Evolutionary conservation across 106 monocot genomes (phyloP).

Genomic region (Dendrobium nobile): DNA sequence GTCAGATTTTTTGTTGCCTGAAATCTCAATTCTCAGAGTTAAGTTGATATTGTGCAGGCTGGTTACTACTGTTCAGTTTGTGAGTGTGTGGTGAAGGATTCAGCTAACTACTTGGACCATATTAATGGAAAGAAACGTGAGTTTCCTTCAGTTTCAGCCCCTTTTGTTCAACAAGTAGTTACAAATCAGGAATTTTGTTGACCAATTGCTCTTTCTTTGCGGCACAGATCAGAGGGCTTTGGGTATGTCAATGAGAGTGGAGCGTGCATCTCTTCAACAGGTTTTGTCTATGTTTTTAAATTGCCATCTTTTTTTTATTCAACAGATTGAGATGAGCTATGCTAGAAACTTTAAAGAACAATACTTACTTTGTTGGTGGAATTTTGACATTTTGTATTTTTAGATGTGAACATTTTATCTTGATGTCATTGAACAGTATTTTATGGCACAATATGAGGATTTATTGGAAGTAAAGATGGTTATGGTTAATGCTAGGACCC

Average conservation of each 20-base stretch:
- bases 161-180: neutral
- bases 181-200: conserved; percentile 1
- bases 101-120: conserved; percentile 96
- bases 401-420: neutral
- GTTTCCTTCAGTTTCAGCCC: conserved; percentile 6
- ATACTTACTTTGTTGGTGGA: neutral
- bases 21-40: neutral
- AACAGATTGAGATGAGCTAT: neutral
- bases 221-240: conserved; percentile 90
- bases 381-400: neutral
- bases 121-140: conserved; percentile 99
- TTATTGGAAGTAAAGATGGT: neutral
- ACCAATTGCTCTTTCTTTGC: neutral
- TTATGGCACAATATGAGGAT: neutral
- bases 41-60: conserved; percentile 45
- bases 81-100: conserved; percentile 99
- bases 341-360: neutral
- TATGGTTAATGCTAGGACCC: neutral
- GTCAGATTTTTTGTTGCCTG: neutral
- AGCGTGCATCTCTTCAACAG: conserved; percentile 94
- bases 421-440: neutral
- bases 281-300: conserved; percentile 19
- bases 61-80: conserved; percentile 95
- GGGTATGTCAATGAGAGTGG: conserved; percentile 99
- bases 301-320: neutral